Evolutionary conservation across 164 flowering plant genomes (phyloP).

Genomic region (Echeveria elegans): DNA sequence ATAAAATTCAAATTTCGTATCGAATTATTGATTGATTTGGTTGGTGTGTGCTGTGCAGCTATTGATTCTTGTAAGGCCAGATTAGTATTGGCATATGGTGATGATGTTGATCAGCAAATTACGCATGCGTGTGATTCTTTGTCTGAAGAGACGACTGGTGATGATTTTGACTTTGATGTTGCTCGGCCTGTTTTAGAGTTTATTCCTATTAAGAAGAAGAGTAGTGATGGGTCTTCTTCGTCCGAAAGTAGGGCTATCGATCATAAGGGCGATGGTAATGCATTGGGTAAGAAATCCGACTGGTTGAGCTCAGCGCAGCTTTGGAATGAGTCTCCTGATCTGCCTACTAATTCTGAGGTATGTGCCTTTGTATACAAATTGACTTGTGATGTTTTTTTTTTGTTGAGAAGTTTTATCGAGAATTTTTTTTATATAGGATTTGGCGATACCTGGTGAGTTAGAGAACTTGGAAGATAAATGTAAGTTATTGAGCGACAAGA

Average conservation of each 20-base stretch:
- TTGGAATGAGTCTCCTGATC: neutral
- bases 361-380: neutral
- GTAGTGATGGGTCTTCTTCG: neutral
- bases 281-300: neutral
- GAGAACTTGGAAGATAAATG: neutral
- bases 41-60: neutral
- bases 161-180: neutral
- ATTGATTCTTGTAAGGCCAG: neutral
- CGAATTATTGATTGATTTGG: too few relatives aligned
- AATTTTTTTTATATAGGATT: too few relatives aligned
- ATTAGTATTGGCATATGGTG: neutral
- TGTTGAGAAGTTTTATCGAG: too few relatives aligned
- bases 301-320: slow-evolving; percentile 5
- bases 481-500: neutral
- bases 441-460: neutral
- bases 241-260: neutral
- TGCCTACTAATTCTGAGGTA: neutral
- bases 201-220: neutral
- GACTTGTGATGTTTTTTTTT: neutral
- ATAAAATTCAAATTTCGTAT: too few relatives aligned
- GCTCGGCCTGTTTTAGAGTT: neutral
- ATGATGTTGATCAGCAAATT: neutral
- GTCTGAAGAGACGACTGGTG: neutral
- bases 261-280: neutral
- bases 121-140: neutral